Evolutionary conservation across 257 asterid genomes (phyloP), one percentile per base, ranked within the genome.

Genomic region (Salvia hispanica): DNA sequence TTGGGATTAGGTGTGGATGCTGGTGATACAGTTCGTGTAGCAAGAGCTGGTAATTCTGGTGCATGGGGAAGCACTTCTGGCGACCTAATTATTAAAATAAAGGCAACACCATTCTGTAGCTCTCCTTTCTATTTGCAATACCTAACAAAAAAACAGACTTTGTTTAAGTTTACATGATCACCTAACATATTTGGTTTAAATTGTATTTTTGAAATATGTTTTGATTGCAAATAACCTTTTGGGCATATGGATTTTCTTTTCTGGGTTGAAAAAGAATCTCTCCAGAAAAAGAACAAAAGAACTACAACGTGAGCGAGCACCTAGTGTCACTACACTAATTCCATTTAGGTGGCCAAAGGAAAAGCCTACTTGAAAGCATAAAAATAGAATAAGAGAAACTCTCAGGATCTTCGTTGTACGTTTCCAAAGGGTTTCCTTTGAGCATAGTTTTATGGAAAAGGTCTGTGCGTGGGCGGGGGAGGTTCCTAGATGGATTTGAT

Each of bases 1-100:
- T 21, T 76, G 76, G 72, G 60, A 58, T 70, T 77, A 92, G 98
- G 98, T 62, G 88, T 93, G 80, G 97, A 86, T 59, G 80, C 86
- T 50, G 89, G 90, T 34, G 97, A 93, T 80, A 82, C 88, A n/a
- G 83, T 93, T 61, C 88, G 84, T 58, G 96, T 93, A 47, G 82
- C 91, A 42, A 77, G 83, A 57, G 94, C 94, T 77, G 98, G 98
- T 66, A 84, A 88, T 82, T 85, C 88, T 76, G 87, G 93, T 71
- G 76, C 83, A 71, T 77, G 78, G 76, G 90, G 90, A 78, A 77
- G 73, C 72, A 78, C 83, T 63, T 81, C 94, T 25, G 96, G 98
- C 66, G 79, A 67, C 84, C 79, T 93, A 65, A 69, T 81, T 72
- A 86, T 93, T 68, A 88, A 77, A 77, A 71, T 93, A 58, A 88